Conservation (phyloP, 192 early-diverging fungal species). For the Rhizophagus prolifer region DNA sequence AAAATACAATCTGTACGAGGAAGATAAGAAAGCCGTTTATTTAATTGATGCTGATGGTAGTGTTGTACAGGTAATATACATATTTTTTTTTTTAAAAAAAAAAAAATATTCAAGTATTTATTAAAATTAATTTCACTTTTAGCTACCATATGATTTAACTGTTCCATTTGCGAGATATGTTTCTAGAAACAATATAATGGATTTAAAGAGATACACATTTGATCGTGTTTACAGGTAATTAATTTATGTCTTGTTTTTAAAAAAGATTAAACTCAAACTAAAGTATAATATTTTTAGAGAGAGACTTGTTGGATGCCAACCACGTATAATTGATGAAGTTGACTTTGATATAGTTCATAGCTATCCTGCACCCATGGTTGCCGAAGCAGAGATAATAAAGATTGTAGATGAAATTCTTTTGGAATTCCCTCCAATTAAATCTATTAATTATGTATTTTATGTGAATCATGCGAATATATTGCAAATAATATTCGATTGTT, state of each 20-base stretch:
- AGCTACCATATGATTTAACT: slow-evolving; percentile 86
- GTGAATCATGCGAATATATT: slow-evolving; percentile 75
- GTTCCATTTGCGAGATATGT: slow-evolving; percentile 89
- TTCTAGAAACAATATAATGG: slow-evolving; percentile 64
- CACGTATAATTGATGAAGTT: slow-evolving; percentile 70
- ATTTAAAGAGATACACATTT: slow-evolving; percentile 85
- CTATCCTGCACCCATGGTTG: slow-evolving; percentile 61
- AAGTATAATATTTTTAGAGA: slow-evolving; percentile 36
- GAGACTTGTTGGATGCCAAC: slow-evolving; percentile 84
- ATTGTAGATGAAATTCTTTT: slow-evolving; percentile 73
- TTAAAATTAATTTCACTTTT: neutral
- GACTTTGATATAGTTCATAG: slow-evolving; percentile 90
- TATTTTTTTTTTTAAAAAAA: neutral
- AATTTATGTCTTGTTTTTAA: neutral
- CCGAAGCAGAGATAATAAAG: slow-evolving; percentile 89
- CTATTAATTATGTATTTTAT: slow-evolving; percentile 54
- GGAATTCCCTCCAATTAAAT: slow-evolving; percentile 65
- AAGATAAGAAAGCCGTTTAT: slow-evolving; percentile 68
- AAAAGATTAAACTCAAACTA: neutral
- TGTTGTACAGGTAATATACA: slow-evolving; percentile 57
- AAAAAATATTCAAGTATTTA: no score
- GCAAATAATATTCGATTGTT: slow-evolving; percentile 72
- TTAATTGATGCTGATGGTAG: slow-evolving; percentile 81
- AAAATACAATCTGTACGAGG: slow-evolving; percentile 67
- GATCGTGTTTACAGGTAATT: slow-evolving; percentile 67